Base-by-base conservation (phyloP, 1,139 yeast genomes). In the Sugiyamaella pinicola region DNA sequence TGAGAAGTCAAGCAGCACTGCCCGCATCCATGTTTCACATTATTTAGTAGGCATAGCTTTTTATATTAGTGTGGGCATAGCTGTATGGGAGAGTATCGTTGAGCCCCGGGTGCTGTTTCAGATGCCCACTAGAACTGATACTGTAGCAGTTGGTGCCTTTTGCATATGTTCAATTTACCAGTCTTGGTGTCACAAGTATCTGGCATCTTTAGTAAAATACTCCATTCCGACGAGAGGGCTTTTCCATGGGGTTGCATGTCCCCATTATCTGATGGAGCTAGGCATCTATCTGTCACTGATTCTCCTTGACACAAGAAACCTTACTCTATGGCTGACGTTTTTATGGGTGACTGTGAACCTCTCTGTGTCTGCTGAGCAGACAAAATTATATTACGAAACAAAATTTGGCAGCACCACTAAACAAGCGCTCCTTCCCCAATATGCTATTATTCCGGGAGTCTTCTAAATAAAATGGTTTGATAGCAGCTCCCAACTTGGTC, bases 241-340 rank as follows among this genome's bases (percentile, higher is more conserved):
- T 46, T 85, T 88, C 66, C 68, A 68, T 38, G 62, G 64, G 12
- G 75, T 81, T 1, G 77, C 85, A 10, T 84, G 90, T 62, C 91
- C 97, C 0, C 97, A 91, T 67, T 91, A 90, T 63, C 73, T 85
- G 15, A 87, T 86, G 61, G 98, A 91, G 65, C 71, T 87, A 1
- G 53, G 79, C 26, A 78, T 90, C 17, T 91, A 91, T 62, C 50
- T 61, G 13, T 37, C 67, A 58, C 5, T 61, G 55, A 51, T 50
- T 29, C 39, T 51, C 4, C 39, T 54, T 13, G 55, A 55, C 28
- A 15, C 40, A 12, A 31, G 26, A 5, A 53, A 49, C 12, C n/a
- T 42, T 15, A 21, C 47, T 6, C 48, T 54, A 13, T 49, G 55
- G 51, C 13, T 59, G 50, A 41, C 63, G 45, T 67, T 77, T 52